Base-by-base conservation (phyloP, 768 basidiomycete genomes). In the Mycena capillaripes region DNA sequence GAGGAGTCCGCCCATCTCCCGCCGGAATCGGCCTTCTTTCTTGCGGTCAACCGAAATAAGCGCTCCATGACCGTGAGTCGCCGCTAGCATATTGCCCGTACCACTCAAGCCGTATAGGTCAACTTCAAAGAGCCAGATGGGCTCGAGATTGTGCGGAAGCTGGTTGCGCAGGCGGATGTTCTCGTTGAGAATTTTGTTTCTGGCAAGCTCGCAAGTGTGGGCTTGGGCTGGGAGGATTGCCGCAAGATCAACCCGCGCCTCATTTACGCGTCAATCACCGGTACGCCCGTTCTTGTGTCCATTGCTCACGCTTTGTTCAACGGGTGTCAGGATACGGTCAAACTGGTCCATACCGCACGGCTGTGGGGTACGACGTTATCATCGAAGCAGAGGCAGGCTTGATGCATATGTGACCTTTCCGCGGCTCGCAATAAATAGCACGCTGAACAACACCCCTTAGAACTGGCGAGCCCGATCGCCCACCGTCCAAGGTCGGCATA, bases 361-460 rank as follows among this genome's bases (percentile, higher is more conserved):
- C 92, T 23, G 92, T 97, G 21, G 97, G 97, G 17, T 97, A 97
- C 81, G 96, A 96, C 79, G 96, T 96, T 29, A 83, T 92, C 29
- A 91, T 95, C 30, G 94, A 96, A 79, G 96, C 91, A 3, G 96
- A 97, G 81, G 96, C 97, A 38, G 97, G 97, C 12, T 83, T 97
- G 60, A 97, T 97, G 96, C 95, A 97, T 81, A 97, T 97, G 93
- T 95, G 50, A n/a, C n/a, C n/a, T n/a, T n/a, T n/a, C n/a, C 66
- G 57, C 17, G 73, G 27, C 66, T 67, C 46, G 60, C 38, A n/a
- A n/a, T n/a, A 94, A 74, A 30, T 21, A 19, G 21, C 23, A 9
- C 55, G 12, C 21, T 27, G 32, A 59, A 62, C 25, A 66, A 67
- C 27, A 30, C 19, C 16, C 44, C 16, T 29, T 74, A 95, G 94